phyloP scores from a whole-genome alignment of 768 basidiomycete genomes.

The Lyophyllum shimeji region DNA sequence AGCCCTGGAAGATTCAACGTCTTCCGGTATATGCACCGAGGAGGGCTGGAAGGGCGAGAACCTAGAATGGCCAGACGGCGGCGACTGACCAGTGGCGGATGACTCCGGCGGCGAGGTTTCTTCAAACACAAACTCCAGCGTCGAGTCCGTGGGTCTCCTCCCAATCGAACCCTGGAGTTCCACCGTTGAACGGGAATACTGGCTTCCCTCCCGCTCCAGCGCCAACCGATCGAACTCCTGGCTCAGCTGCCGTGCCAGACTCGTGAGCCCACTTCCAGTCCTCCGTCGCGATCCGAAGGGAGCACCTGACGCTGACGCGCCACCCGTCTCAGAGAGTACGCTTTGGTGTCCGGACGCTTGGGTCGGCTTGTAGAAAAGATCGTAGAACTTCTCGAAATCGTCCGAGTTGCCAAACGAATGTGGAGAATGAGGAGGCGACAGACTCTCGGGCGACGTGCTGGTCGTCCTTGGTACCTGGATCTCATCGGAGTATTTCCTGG shows the following conservation, averaged over 20 bases:
- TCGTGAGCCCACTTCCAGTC: slow-evolving; percentile 46
- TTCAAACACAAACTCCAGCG: slow-evolving; percentile 39
- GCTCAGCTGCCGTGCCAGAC: slow-evolving; percentile 48
- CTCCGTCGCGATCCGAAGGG: slow-evolving; percentile 25
- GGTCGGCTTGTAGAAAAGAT: slow-evolving; percentile 67
- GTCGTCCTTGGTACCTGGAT: slow-evolving; percentile 4
- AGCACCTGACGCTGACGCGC: slow-evolving; percentile 18
- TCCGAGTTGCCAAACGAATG: slow-evolving; percentile 59
- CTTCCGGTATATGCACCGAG: slow-evolving; percentile 46
- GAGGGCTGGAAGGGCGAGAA: slow-evolving; percentile 38
- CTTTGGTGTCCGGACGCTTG: slow-evolving; percentile 12
- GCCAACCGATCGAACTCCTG: slow-evolving; percentile 48
- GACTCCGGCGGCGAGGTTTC: slow-evolving; percentile 27
- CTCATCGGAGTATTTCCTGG: slow-evolving; percentile 3
- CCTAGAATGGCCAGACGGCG: slow-evolving; percentile 22
- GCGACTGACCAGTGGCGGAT: slow-evolving; percentile 10
- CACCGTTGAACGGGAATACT: slow-evolving; percentile 26
- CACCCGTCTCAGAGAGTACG: slow-evolving; percentile 6
- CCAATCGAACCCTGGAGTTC: slow-evolving; percentile 13
- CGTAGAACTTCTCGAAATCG: slow-evolving; percentile 72
- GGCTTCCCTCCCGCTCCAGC: slow-evolving; percentile 29
- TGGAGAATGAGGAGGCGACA: slow-evolving; percentile 44
- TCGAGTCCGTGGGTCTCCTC: slow-evolving; percentile 30
- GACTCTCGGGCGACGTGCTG: slow-evolving; percentile 23
- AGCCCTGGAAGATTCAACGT: slow-evolving; percentile 43